Evolutionary conservation across 1,284 basidiomycete species (phyloP), one percentile per base, ranked within the genome.

Genomic region (Ustilago hordei): DNA sequence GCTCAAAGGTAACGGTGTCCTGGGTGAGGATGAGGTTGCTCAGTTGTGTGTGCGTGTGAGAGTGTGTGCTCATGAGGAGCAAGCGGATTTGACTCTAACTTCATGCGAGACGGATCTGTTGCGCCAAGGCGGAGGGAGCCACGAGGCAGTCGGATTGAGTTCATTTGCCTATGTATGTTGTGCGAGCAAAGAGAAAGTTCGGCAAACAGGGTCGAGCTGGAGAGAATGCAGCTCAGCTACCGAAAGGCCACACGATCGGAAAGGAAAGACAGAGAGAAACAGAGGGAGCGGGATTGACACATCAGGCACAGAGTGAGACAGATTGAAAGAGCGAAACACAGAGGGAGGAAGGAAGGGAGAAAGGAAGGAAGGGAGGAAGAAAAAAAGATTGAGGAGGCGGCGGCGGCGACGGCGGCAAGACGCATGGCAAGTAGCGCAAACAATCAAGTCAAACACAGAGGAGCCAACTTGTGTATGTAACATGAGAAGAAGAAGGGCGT

Each of bases 31-130:
- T 28, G 23, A 28, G 23, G 53, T 34, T 55, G 39, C 39, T 41
- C 39, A 15, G 39, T 15, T 12, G 8, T 35, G 23, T 12, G 41
- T 35, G 56, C 8, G n/a, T 36, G 8, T 23, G 59, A n/a, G 7
- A 17, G 39, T 41, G 28, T 52, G 38, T 28, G 23, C 23, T 28
- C 23, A 28, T 28, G 23, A 28, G 11, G 43, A 45, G 8, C 11
- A 19, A 15, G 48, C 48, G 48, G 48, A 50, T 45, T 55, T 45
- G 60, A 62, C 28, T 62, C n/a, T 62, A 39, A 38, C 9, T 66
- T 60, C 57, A 66, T 66, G 64, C 64, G 45, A 48, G 43, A 66
- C 38, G 54, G 50, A 32, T 17, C 39, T 39, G 34, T 31, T 59
- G 52, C 41, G 36, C 64, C 32, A 60, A 45, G 58, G 43, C 53